phyloP scores from a whole-genome alignment of 73 alveolate genomes.

The Uronychia binucleata region DNA sequence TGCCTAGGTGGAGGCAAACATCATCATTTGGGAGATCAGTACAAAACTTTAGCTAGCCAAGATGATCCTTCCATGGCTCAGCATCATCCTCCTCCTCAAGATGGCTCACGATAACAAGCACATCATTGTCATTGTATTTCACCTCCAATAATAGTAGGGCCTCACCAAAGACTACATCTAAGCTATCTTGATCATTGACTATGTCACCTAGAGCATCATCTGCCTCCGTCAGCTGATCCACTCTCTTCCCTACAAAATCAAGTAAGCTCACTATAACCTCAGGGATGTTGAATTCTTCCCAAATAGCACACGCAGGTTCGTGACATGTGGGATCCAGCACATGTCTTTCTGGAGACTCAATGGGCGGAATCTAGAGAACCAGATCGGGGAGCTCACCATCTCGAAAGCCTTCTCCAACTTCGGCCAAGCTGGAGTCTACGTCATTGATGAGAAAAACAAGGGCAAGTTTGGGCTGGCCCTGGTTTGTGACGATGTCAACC shows the following conservation, averaged over 20 bases:
- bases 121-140: slow-evolving; percentile 25
- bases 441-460: slow-evolving; percentile 23
- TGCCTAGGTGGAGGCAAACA: slow-evolving; percentile 72
- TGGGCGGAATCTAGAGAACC: slow-evolving; percentile 77
- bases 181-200: slow-evolving; percentile 79
- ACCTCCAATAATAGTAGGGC: slow-evolving; percentile 52
- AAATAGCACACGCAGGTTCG: slow-evolving; percentile 83
- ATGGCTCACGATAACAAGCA: slow-evolving; percentile 84
- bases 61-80: slow-evolving; percentile 51
- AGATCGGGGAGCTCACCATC: slow-evolving; percentile 62
- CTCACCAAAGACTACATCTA: slow-evolving; percentile 81
- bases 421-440: slow-evolving; percentile 56
- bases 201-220: slow-evolving; percentile 58
- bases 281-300: slow-evolving; percentile 92
- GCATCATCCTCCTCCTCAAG: slow-evolving; percentile 68
- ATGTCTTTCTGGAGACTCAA: slow-evolving; percentile 88
- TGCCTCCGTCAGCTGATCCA: slow-evolving; percentile 75
- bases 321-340: slow-evolving; percentile 97
- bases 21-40: slow-evolving; percentile 89
- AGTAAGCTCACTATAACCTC: slow-evolving; percentile 10
- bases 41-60: slow-evolving; percentile 71
- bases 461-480: slow-evolving; percentile 63
- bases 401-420: slow-evolving; percentile 52
- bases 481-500: slow-evolving; percentile 67
- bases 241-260: slow-evolving; percentile 90